These are phyloP conservation scores for Xylaria curta DNA, from an alignment of 495 filamentous ascomycete species.

Conservation along the genomic window DNA sequence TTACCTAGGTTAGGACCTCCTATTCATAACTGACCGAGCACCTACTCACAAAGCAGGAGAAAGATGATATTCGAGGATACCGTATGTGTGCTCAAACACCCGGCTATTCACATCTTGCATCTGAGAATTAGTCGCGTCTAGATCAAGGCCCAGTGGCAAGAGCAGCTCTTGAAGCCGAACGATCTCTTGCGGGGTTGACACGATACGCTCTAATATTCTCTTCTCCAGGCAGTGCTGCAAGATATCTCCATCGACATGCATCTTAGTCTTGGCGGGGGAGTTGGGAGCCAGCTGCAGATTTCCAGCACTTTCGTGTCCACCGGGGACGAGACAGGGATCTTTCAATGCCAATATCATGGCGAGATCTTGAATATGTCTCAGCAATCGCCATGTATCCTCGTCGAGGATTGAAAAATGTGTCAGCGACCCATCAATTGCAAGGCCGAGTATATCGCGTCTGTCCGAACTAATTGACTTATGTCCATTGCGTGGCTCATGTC, in stretches of 20 bases:
- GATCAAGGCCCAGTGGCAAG: conserved; percentile 43
- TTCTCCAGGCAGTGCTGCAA: conserved; percentile 60
- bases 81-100: conserved; percentile 50
- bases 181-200: conserved; percentile 35
- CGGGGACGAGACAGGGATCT: neutral
- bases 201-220: conserved; percentile 52
- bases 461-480: conserved; percentile 36
- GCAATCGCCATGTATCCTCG: conserved; percentile 62
- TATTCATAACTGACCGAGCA: neutral
- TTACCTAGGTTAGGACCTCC: neutral
- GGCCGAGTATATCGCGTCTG: conserved; percentile 62
- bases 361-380: conserved; percentile 68
- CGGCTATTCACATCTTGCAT: neutral
- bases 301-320: neutral
- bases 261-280: conserved; percentile 44
- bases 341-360: conserved; percentile 36
- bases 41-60: conserved; percentile 44
- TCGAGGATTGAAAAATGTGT: conserved; percentile 65
- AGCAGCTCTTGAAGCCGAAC: conserved; percentile 44
- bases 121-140: neutral
- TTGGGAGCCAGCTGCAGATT: conserved; percentile 36
- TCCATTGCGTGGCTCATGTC: conserved; percentile 33
- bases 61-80: conserved; percentile 54
- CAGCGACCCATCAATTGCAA: conserved; percentile 69
- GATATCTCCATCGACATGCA: conserved; percentile 74